Base-by-base conservation (phyloP, 805 yeast species). In the Monosporozyma unispora region DNA sequence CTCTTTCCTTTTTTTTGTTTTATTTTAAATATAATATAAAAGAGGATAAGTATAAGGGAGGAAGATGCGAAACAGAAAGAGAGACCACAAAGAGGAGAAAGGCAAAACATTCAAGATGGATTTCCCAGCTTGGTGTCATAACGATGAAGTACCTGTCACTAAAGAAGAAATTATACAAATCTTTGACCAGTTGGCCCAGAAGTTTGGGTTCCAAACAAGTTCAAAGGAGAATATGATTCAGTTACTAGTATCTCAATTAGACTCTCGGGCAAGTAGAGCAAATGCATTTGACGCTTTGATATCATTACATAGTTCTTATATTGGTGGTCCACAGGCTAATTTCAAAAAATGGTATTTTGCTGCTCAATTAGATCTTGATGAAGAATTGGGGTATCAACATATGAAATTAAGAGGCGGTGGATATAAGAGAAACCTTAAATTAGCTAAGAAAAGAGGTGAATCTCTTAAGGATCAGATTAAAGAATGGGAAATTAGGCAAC, bases 301-400 rank as follows among this genome's bases (percentile, higher is more conserved):
- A 2, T 78, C 91, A 0, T 68, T 91, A 31, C 98, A 91, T 67
- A 82, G 88, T 1, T 95, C 90, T 53, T 91, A 91, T 66, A 87
- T 91, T 53, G 97, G 96, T 0, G 97, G 98, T 16, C 87, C 82
- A 46, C 73, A 81, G 52, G 78, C 97, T 3, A 91, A 91, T 67
- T 91, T 82, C 67, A 78, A 83, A 60, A 88, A 86, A 66, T 91
- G 98, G 98, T 88, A 81, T 64, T 86, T 90, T 67, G 87, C 95
- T 43, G 87, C 95, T 8, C 87, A 82, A 66, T 70, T 84, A 35
- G 89, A 83, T 55, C 67, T 84, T 45, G 96, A 89, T 67, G 84
- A 79, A 48, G 83, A 78, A 48, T 68, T 79, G 41, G 84, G 84
- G 3, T 74, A 76, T 61, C 70, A 75, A 52, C 72, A 74, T 60